These are phyloP conservation scores for Suhomyces kilbournensis DNA, from an alignment of 805 yeast species.

Conservation along the genomic window DNA sequence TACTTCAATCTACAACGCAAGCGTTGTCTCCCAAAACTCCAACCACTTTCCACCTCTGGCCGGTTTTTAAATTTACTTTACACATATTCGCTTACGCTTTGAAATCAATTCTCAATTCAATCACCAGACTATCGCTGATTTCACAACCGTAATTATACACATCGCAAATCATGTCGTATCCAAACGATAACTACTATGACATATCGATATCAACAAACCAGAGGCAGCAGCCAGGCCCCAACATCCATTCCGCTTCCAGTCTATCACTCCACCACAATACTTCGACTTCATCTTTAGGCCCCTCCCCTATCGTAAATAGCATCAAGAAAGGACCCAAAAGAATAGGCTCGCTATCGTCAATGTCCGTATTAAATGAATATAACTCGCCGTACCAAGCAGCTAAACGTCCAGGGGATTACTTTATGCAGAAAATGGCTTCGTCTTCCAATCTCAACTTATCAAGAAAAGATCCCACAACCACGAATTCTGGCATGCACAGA, in stretches of 20 bases:
- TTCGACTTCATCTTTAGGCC: slow-evolving; percentile 2
- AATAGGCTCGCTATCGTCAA: slow-evolving; percentile 26
- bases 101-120: background rate
- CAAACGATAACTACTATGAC: slow-evolving; percentile 28
- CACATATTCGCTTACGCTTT: background rate
- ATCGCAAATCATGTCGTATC: background rate
- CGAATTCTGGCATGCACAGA: slow-evolving; percentile 7
- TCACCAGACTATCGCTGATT: background rate
- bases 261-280: slow-evolving; percentile 2
- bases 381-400: slow-evolving; percentile 1
- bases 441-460: slow-evolving; percentile 18
- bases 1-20: background rate
- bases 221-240: background rate
- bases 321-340: slow-evolving; percentile 25
- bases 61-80: background rate
- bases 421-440: slow-evolving; percentile 26
- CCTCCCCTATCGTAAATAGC: slow-evolving; percentile 3
- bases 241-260: slow-evolving; percentile 2
- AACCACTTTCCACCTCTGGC: background rate
- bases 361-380: slow-evolving; percentile 16
- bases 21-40: background rate
- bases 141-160: background rate
- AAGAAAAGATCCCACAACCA: background rate
- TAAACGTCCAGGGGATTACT: slow-evolving; percentile 44
- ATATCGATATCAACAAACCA: slow-evolving; percentile 13